Evolutionary conservation across 768 basidiomycete genomes (phyloP), one percentile per base, ranked within the genome.

Genomic region (Exsudoporus frostii): DNA sequence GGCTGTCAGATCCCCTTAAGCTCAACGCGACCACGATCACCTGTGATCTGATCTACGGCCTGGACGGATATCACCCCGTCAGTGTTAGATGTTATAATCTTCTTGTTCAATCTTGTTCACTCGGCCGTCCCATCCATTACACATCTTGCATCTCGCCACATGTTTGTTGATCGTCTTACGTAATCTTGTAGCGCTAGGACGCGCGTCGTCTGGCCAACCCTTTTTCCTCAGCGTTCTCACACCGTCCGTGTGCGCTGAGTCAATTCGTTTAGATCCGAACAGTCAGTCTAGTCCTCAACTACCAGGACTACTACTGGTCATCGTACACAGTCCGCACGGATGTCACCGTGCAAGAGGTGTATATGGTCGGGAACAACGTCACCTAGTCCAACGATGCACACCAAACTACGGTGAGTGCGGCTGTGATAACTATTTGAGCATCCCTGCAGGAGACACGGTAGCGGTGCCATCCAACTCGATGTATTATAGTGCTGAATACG

Each of bases 321-420:
- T 67, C 74, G 7, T 85, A 84, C 60, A 75, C 84, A 0, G 71
- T 74, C 4, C 89, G 89, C 0, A 74, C 85, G 7, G 86, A 91
- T 55, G 77, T 91, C 40, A 66, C 89, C 43, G 72, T 90, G 78
- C 85, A 88, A 63, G 87, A 89, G 57, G 74, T 78, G 5, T 71
- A 69, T 51, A 70, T 69, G 63, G 56, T 79, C 32, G 71, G 68
- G 7, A 87, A 82, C 64, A 88, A 88, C 50, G 79, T 82, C 22
- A 85, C 81, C 4, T 83, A 76, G 61, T 87, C 85, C 19, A 73
- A 71, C 38, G 71, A 74, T 90, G 88, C 65, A 87, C 84, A 2
- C 60, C 63, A 2, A 78, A 82, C 56, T 88, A 80, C 56, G 89
- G 88, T 2, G 82, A 82, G 60, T 90, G 88, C 59, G 90, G 90